Base-by-base conservation (phyloP, 23 red algal genomes). In the Gracilaria gracilis region DNA sequence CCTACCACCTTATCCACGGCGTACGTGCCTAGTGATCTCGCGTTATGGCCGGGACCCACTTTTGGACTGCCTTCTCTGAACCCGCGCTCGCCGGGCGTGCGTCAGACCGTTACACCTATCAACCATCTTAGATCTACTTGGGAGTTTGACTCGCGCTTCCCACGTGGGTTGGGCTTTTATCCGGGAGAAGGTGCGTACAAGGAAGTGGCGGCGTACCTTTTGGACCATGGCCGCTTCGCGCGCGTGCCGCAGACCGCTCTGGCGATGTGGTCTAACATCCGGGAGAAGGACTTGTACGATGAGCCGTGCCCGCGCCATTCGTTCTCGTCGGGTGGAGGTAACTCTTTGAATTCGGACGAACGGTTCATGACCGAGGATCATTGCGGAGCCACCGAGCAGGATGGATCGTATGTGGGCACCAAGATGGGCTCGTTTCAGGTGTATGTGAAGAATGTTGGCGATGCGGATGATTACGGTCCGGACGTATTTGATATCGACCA, bases 201-300 rank as follows among this genome's bases (percentile, higher is more conserved):
- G 61, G 97, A 98, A 65, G 85, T 93, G 16, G 97, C 97, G 19
- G 97, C 93, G 1, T 98, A 98, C 58, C 70, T 98, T 28, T 55
- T 98, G 53, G 97, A 98, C 75, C 97, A 98, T 75, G 90, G 37
- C 97, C 97, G 35, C 97, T 96, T n/a, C n/a, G n/a, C n/a, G n/a
- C n/a, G n/a, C n/a, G n/a, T n/a, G n/a, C n/a, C n/a, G n/a, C n/a
- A n/a, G 59, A 98, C 97, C 2, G 91, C 92, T 0, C 67, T 98
- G 34, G 93, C 93, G 6, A 83, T 61, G 40, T 98, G 91, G 73
- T 75, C 69, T 14, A 67, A 93, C 31, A 46, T 79, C 17, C 85
- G 47, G 31, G 69, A 88, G 61, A 77, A 77, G 73, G 38, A 79
- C 49, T 24, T 59, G 13, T 38, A 57, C 25, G 55, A 35, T 8